phyloP scores from a whole-genome alignment of 2,329 filamentous ascomycete species.

The Cladophialophora exuberans region DNA sequence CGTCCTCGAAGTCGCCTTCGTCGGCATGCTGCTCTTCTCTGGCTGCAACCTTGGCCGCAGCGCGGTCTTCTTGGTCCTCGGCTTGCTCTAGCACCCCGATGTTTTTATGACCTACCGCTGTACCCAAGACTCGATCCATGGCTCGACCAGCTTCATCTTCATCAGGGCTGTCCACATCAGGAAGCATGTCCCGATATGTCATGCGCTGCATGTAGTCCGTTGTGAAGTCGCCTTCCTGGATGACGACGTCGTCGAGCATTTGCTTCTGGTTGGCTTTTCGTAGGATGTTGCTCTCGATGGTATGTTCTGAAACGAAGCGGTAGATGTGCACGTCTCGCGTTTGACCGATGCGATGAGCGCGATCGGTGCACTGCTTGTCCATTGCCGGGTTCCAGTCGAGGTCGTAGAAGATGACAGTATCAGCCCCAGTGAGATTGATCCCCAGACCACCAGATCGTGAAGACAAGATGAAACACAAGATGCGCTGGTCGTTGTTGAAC shows the following conservation, averaged over 20 bases:
- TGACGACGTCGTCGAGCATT: conserved; percentile 96
- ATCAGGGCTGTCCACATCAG: conserved; percentile 50
- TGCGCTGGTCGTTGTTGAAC: conserved; percentile 93
- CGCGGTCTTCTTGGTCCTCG: conserved; percentile 89
- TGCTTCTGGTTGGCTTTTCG: conserved; percentile 97
- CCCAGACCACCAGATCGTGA: conserved; percentile 92
- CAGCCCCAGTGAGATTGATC: conserved; percentile 94
- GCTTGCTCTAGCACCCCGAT: conserved; percentile 81
- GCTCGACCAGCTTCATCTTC: conserved; percentile 74
- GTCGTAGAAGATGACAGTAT: conserved; percentile 98
- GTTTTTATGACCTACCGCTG: conserved; percentile 45
- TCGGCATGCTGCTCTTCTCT: conserved; percentile 85
- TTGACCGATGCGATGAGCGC: conserved; percentile 95
- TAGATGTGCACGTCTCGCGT: conserved; percentile 98
- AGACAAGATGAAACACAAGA: conserved; percentile 92
- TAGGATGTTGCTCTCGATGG: conserved; percentile 96
- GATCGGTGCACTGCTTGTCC: conserved; percentile 99
- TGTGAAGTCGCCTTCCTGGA: conserved; percentile 96
- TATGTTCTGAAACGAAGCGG: conserved; percentile 87
- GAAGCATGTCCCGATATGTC: conserved; percentile 68
- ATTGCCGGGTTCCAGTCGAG: conserved; percentile 99
- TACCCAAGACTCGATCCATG: conserved; percentile 81
- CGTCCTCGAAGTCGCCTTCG: conserved; percentile 80
- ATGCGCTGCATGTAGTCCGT: conserved; percentile 92
- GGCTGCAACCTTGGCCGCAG: conserved; percentile 82